A percentile compares a stretch with the other conserved stretches of the same genome.
Conservation (phyloP, 2,329 filamentous ascomycete species). For the Fusarium hainanense region DNA sequence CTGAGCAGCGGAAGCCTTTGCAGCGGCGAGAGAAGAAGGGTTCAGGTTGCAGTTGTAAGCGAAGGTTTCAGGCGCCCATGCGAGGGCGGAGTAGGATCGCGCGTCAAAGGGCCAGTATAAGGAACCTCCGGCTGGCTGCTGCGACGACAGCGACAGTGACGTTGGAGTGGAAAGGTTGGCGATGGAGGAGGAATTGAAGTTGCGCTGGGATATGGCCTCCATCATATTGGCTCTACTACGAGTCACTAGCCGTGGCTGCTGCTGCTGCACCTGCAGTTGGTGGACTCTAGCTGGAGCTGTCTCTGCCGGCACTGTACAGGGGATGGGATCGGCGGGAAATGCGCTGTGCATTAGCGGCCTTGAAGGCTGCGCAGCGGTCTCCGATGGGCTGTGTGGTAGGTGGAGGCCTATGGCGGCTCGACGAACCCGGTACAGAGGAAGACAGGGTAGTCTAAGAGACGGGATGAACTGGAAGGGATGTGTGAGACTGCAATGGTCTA, state of each 20-base stretch:
- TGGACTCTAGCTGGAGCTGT: background rate
- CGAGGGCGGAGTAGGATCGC: conserved; percentile 28
- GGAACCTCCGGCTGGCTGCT: background rate
- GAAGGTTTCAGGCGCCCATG: conserved; percentile 38
- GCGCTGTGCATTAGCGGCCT: conserved; percentile 43
- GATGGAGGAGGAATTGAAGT: conserved; percentile 43
- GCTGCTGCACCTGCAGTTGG: conserved; percentile 9
- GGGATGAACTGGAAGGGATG: conserved; percentile 7
- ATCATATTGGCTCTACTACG: conserved; percentile 34
- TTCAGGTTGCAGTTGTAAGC: conserved; percentile 24
- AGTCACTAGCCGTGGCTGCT: conserved; percentile 7
- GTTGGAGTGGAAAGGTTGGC: conserved; percentile 37
- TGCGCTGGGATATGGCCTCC: conserved; percentile 42
- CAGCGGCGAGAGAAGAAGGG: conserved; percentile 15
- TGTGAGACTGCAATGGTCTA: conserved; percentile 24
- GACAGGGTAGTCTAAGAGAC: background rate
- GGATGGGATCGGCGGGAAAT: conserved; percentile 32
- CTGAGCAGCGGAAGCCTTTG: conserved; percentile 33
- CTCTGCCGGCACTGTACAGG: conserved; percentile 37
- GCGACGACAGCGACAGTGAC: conserved; percentile 23
- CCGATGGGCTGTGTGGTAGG: conserved; percentile 6
- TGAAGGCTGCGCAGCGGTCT: background rate
- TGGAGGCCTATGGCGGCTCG: conserved; percentile 29
- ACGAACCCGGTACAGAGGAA: conserved; percentile 9
- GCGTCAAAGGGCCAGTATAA: conserved; percentile 39